Percentiles rank a stretch among this genome's conserved stretches.
Evolutionary conservation across 2,329 filamentous ascomycete species (phyloP).

Genomic region (Zarea fungicola): DNA sequence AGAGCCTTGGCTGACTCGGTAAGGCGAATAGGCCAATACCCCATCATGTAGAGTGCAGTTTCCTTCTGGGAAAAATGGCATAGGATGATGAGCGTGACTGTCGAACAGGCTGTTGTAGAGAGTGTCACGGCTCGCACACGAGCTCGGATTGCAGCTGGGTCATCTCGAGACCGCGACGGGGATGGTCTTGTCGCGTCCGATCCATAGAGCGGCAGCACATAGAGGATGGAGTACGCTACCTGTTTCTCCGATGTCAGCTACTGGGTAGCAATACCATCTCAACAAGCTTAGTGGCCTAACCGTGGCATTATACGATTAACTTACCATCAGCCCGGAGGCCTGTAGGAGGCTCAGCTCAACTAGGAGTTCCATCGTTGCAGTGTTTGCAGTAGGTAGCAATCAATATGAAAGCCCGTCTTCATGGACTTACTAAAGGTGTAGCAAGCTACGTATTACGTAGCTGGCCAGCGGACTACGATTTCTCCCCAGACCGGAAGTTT

Average conservation of each 20-base stretch:
- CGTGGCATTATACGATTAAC: not conserved
- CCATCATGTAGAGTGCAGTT: conserved; percentile 61
- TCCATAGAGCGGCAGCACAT: conserved; percentile 87
- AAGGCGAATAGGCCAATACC: conserved; percentile 71
- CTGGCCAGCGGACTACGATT: no score
- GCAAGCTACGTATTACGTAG: no score
- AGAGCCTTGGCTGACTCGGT: conserved; percentile 59
- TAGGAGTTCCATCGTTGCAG: not conserved
- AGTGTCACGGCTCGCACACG: conserved; percentile 75
- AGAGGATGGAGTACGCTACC: conserved; percentile 80
- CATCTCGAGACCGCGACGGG: conserved; percentile 73
- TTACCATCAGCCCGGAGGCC: conserved; percentile 26
- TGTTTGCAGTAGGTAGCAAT: not conserved
- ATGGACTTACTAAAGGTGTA: no score
- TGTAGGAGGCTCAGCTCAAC: conserved; percentile 17
- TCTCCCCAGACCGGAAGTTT: no score
- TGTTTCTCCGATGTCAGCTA: conserved; percentile 27
- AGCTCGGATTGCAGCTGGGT: conserved; percentile 81
- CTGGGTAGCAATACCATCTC: not conserved
- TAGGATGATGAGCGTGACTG: conserved; percentile 63
- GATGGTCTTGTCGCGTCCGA: conserved; percentile 76
- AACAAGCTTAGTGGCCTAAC: not conserved
- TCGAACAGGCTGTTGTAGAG: conserved; percentile 65
- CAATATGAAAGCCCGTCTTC: not conserved
- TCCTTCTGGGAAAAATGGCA: conserved; percentile 40